Percentiles rank a stretch among this genome's conserved stretches.
Evolutionary conservation across 495 filamentous ascomycete species (phyloP).

Genomic region (Hypoxylon lenormandii): DNA sequence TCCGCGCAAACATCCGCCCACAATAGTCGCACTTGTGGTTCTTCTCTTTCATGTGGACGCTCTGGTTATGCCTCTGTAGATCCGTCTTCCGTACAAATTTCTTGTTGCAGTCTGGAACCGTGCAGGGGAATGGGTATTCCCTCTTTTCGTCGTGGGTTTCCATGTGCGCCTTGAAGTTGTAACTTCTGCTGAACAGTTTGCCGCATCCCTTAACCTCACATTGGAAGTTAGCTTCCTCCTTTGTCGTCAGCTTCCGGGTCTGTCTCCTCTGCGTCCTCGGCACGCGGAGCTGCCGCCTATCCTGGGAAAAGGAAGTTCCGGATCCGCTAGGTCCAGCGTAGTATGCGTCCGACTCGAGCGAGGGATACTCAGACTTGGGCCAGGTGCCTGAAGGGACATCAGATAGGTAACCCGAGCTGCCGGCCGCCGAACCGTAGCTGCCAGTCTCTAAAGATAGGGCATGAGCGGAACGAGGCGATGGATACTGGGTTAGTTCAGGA

Average conservation of each 20-base stretch:
- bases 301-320: constrained; percentile 48
- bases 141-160: constrained; percentile 85
- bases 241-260: constrained; percentile 72
- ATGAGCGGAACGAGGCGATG: constrained; percentile 61
- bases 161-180: constrained; percentile 91
- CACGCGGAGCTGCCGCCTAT: constrained; percentile 54
- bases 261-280: constrained; percentile 57
- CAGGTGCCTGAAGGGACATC: constrained; percentile 62
- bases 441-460: constrained; percentile 55
- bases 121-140: constrained; percentile 77
- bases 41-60: constrained; percentile 81
- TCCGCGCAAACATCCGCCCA: constrained; percentile 78
- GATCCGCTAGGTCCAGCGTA: constrained; percentile 52
- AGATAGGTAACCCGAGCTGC: constrained; percentile 61
- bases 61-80: constrained; percentile 82
- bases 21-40: constrained; percentile 79
- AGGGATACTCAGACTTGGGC: constrained; percentile 62
- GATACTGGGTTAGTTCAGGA: constrained; percentile 61
- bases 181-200: constrained; percentile 83
- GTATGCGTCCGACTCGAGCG: constrained; percentile 56
- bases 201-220: constrained; percentile 79
- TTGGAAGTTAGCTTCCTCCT: constrained; percentile 78
- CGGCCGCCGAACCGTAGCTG: constrained; percentile 52
- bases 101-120: constrained; percentile 72
- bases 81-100: constrained; percentile 87